Base-by-base conservation (phyloP, 1,284 basidiomycete species). In the Ceratobasidium sp. region DNA sequence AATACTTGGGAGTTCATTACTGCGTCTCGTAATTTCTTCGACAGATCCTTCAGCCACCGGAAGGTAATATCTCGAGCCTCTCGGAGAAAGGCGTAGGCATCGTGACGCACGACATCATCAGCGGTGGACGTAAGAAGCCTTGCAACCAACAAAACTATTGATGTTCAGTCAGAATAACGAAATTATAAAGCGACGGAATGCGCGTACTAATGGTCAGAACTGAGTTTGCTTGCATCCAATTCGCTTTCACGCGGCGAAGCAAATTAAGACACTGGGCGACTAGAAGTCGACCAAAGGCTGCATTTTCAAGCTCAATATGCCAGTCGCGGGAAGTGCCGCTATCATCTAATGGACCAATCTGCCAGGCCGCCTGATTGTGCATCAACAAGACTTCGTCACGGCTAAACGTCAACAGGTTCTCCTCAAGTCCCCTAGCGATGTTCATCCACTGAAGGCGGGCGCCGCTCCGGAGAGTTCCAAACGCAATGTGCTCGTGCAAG, bases 321-420 rank as follows among this genome's bases (percentile, higher is more conserved):
- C 73, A 75, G 9, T 72, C 74, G 7, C 54, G 33, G 41, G 24
- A 22, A 47, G 31, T 27, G 7, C n/a, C 8, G 51, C 51, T 67
- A 6, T 19, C 27, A 1, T 51, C n/a, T 0, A 74, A 17, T 11
- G 59, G 62, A 0, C 77, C 77, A 27, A 78, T 74, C 54, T 78
- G 76, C 73, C 74, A 75, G 0, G 80, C 81, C 27, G 86, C 82
- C 66, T 87, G 86, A 14, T 78, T 79, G 1, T 87, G 24, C 1
- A 89, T 79, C 1, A 80, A 56, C 71, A 85, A 81, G 0, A 88
- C 86, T 29, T 83, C 85, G 2, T 81, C 79, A 1, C 79, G 76
- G 29, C 79, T 77, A 63, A 87, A 84, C 22, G 22, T 62, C 27
- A 76, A 41, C 6, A 24, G 15, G 24, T 59, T 33, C 22, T 75